phyloP scores from a whole-genome alignment of 257 asterid species.

The Petunia axillaris region DNA sequence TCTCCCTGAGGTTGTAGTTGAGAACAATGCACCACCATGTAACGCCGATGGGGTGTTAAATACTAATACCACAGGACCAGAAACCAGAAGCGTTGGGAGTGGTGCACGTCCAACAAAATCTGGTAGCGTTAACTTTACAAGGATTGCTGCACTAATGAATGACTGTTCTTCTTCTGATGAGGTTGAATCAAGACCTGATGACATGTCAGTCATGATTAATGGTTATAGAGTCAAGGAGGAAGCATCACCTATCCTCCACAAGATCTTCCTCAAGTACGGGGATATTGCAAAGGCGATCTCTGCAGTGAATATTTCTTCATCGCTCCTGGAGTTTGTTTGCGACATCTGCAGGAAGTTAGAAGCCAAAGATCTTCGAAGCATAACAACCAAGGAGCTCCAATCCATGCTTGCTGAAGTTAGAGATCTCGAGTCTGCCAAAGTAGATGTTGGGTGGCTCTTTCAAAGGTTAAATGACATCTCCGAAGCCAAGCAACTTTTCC shows the following conservation, averaged over 20 bases:
- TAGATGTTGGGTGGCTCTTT: conserved; percentile 32
- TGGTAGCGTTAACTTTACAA: conserved; percentile 21
- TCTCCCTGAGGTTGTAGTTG: conserved; percentile 4
- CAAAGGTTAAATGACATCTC: conserved; percentile 19
- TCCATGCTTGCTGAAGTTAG: conserved; percentile 4
- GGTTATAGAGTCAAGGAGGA: conserved; percentile 29
- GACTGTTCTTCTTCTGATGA: conserved; percentile 18
- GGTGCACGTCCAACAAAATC: not conserved
- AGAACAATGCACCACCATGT: not conserved
- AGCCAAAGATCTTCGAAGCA: not conserved
- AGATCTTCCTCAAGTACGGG: conserved; percentile 25
- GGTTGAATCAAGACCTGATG: conserved; percentile 15
- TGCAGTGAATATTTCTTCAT: not conserved
- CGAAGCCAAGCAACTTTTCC: conserved; percentile 1
- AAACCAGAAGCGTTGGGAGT: not conserved
- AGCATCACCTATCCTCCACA: conserved; percentile 21
- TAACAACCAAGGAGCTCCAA: conserved; percentile 11
- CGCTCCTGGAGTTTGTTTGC: conserved; percentile 26
- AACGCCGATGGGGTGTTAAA: not conserved
- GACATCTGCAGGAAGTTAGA: conserved; percentile 3
- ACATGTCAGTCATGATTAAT: conserved; percentile 19
- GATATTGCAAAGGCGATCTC: conserved; percentile 25
- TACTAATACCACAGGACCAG: not conserved
- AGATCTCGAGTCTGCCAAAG: conserved; percentile 24
- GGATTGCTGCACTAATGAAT: conserved; percentile 19